Conservation (phyloP, 2,329 filamentous ascomycete species). For the Arthrobotrys conoides region DNA sequence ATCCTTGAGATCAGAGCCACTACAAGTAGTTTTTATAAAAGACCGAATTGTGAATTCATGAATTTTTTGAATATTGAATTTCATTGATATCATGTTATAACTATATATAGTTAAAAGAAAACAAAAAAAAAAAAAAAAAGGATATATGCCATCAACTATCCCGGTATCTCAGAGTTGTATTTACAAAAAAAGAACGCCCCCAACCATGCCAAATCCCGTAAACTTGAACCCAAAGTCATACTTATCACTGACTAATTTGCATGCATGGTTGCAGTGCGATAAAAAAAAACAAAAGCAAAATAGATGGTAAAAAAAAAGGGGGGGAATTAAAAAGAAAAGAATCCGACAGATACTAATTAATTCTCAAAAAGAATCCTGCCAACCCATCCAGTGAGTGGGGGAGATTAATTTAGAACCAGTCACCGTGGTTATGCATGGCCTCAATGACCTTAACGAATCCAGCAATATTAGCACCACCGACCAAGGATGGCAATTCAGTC, state of each 20-base stretch:
- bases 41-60: background rate
- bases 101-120: no score
- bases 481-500: slow-evolving; percentile 88
- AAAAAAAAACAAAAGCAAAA: slow-evolving; percentile 4
- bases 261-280: slow-evolving; percentile 15
- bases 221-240: slow-evolving; percentile 28
- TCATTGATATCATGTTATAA: slow-evolving; percentile 26
- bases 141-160: slow-evolving; percentile 30
- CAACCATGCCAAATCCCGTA: slow-evolving; percentile 41
- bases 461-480: slow-evolving; percentile 96
- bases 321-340: background rate
- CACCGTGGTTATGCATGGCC: slow-evolving; percentile 96
- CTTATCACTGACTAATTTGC: slow-evolving; percentile 24
- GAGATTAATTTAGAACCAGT: slow-evolving; percentile 78
- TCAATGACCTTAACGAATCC: slow-evolving; percentile 96
- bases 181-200: slow-evolving; percentile 58
- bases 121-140: slow-evolving; percentile 9
- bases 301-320: no score
- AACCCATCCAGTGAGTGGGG: slow-evolving; percentile 26
- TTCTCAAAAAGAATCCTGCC: slow-evolving; percentile 7
- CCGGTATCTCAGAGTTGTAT: slow-evolving; percentile 41
- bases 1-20: no score
- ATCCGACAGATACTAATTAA: background rate
- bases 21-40: no score
- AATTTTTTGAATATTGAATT: background rate